A percentile compares a stretch with the other conserved stretches of the same genome.
phyloP scores from a whole-genome alignment of 148 eudicot genomes.

The Fagopyrum homotropicum region DNA sequence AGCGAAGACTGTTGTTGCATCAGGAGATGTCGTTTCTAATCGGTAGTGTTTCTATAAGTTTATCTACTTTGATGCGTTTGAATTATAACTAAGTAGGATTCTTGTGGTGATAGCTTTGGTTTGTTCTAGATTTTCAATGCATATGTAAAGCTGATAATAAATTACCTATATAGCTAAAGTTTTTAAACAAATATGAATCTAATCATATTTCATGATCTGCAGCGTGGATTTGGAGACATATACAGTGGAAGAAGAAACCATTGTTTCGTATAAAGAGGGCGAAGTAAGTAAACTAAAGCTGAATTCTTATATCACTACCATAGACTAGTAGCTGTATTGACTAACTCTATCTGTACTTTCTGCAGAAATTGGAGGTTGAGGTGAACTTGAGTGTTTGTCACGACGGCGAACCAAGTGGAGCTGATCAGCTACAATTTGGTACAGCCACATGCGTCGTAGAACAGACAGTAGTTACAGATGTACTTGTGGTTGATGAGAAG shows the following conservation, averaged over 20 bases:
- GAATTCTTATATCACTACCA: background rate
- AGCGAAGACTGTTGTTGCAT: background rate
- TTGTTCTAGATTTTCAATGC: too few species aligned
- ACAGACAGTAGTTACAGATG: constrained; percentile 1
- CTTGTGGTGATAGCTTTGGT: background rate
- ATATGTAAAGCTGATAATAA: too few species aligned
- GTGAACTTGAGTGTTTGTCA: background rate
- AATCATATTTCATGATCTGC: background rate
- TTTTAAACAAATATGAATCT: background rate
- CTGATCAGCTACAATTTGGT: background rate
- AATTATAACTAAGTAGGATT: background rate
- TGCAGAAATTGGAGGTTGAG: constrained; percentile 7
- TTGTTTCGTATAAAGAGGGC: constrained; percentile 13
- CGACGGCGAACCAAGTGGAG: background rate
- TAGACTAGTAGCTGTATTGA: background rate
- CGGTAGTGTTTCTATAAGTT: background rate
- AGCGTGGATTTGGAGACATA: constrained; percentile 10
- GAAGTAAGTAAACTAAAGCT: constrained; percentile 5
- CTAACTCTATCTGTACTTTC: background rate
- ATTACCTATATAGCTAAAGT: background rate
- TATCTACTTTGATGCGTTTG: background rate
- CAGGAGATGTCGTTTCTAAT: background rate
- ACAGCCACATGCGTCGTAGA: constrained; percentile 1
- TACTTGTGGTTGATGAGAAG: background rate
- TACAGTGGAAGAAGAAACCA: constrained; percentile 13